phyloP scores from a whole-genome alignment of 2,329 filamentous ascomycete species.

The Cercospora sesami region DNA sequence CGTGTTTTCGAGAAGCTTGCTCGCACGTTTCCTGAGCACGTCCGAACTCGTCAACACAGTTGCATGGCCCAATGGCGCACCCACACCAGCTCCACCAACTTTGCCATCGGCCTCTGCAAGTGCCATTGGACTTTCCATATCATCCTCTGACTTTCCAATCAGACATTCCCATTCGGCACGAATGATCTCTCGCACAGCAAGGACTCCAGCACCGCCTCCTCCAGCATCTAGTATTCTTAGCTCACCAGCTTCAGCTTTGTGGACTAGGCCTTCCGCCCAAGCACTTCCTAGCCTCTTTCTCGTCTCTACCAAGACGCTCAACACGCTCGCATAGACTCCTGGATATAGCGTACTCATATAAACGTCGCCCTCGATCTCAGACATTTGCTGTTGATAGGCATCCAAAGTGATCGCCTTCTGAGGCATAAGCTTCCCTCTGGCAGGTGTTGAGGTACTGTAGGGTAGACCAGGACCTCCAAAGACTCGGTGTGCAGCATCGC shows the following conservation, averaged over 20 bases:
- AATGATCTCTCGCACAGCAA: conserved; percentile 76
- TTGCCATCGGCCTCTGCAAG: conserved; percentile 39
- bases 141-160: conserved; percentile 36
- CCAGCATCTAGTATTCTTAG: conserved; percentile 73
- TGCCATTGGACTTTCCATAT: conserved; percentile 24
- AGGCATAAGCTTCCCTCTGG: conserved; percentile 54
- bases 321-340: conserved; percentile 66
- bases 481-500: conserved; percentile 66
- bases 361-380: conserved; percentile 71
- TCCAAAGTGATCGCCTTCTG: conserved; percentile 67
- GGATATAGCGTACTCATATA: conserved; percentile 71
- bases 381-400: conserved; percentile 66
- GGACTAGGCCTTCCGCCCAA: conserved; percentile 68
- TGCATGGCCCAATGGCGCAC: conserved; percentile 65
- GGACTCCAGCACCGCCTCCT: conserved; percentile 68
- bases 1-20: conserved; percentile 78
- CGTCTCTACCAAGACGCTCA: conserved; percentile 69
- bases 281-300: conserved; percentile 68
- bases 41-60: conserved; percentile 79
- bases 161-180: conserved; percentile 78
- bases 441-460: conserved; percentile 70
- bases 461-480: conserved; percentile 79
- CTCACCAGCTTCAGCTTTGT: conserved; percentile 54
- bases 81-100: conserved; percentile 44
- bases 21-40: conserved; percentile 71